phyloP scores from a whole-genome alignment of 768 basidiomycete genomes.

The Leccinum obscurum region DNA sequence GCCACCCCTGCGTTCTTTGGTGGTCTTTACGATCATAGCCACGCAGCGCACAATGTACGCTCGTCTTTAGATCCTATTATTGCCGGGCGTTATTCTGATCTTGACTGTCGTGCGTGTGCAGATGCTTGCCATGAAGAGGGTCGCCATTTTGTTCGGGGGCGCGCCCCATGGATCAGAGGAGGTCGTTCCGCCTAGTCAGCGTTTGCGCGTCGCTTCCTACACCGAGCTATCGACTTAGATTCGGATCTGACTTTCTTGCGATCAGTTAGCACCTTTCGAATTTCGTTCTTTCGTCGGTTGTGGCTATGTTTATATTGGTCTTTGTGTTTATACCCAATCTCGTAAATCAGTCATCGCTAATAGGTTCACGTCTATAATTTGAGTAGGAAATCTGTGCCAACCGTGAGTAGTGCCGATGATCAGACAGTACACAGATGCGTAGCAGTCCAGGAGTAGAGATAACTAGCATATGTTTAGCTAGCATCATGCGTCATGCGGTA shows the following conservation, averaged over 20 bases:
- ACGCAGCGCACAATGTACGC: conserved; percentile 76
- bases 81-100: background rate
- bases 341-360: no score
- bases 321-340: no score
- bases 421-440: background rate
- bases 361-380: no score
- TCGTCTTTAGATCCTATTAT: background rate
- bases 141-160: conserved; percentile 10
- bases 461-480: no score
- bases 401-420: no score
- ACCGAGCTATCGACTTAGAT: background rate
- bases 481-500: no score
- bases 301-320: background rate
- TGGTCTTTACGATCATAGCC: conserved; percentile 80
- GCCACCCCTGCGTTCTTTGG: conserved; percentile 92
- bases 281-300: background rate
- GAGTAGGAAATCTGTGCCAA: no score
- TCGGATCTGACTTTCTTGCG: background rate
- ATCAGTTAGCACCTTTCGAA: background rate
- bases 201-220: conserved; percentile 2
- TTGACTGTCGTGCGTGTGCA: background rate
- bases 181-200: conserved; percentile 10
- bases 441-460: background rate
- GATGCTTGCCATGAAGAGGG: conserved; percentile 15
- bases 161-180: conserved; percentile 11